Base-by-base conservation (phyloP, 306 rosid genomes). In the Urtica urens region DNA sequence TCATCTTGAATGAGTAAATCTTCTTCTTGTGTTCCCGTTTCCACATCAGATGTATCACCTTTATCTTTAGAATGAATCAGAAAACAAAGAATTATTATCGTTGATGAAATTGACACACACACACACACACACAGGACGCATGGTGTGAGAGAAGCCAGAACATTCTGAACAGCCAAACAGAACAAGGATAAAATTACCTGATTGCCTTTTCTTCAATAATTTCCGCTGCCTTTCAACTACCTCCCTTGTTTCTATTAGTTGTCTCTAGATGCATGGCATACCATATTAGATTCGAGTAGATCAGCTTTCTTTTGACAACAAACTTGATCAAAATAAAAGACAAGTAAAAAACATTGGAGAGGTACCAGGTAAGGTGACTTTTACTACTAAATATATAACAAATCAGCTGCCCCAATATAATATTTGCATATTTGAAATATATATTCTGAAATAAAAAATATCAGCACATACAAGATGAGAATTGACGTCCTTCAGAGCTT, bases 201-300 rank as follows among this genome's bases (percentile, higher is more conserved):
- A 49, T 55, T 79, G 96, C 57, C 79, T 78, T 78, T 86, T 86
- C 83, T 92, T 92, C 46, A 86, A 70, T n/a, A 57, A 78, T 56
- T 92, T 92, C 57, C 99, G 92, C 57, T 82, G 96, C 49, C 99
- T 77, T 56, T 86, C 96, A 38, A 92, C 70, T 27, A 93, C 87
- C 69, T 92, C 99, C 73, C 78, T 86, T 15, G 83, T 76, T 72
- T 92, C 99, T 28, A 86, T 38, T 35, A 92, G 69, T 70, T 92
- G 99, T 63, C 54, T 85, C 99, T 92, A 53, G 23, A 33, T 38
- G 42, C 51, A 39, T 17, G 1, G 20, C 22, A 27, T 18, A 17
- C 16, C 12, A 6, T n/a, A 27, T 25, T 27, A 15, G 12, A 19
- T 24, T 23, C 33, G 9, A 40, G 20, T 40, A 15, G 10, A 40